phyloP scores from a whole-genome alignment of 345 rosid species.

The Anacardium occidentale region DNA sequence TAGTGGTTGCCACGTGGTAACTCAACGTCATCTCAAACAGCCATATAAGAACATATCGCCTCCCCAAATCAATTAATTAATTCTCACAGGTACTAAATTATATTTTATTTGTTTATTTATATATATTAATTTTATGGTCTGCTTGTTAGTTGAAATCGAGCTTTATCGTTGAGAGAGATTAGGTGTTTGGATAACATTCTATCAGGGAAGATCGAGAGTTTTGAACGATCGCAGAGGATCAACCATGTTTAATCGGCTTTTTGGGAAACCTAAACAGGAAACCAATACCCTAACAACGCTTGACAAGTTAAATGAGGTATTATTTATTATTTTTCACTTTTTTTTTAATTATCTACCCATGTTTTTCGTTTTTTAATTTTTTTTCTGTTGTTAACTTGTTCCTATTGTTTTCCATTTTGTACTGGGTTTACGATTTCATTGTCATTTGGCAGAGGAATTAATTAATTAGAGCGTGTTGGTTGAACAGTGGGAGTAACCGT shows the following conservation, averaged over 20 bases:
- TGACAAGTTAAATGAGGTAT: conserved; percentile 73
- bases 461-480: too few species aligned
- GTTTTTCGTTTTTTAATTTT: too few species aligned
- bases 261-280: conserved; percentile 90
- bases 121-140: too few species aligned
- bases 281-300: conserved; percentile 68
- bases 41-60: too few species aligned
- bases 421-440: neutral
- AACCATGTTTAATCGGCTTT: conserved; percentile 77
- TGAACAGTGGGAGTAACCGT: too few species aligned
- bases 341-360: neutral
- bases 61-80: too few species aligned
- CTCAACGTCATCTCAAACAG: too few species aligned
- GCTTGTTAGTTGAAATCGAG: too few species aligned
- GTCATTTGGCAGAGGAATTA: neutral
- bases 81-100: too few species aligned
- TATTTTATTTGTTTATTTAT: too few species aligned
- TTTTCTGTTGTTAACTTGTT: neutral
- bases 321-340: neutral
- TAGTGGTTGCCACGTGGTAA: too few species aligned
- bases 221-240: conserved; percentile 19
- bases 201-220: conserved; percentile 34
- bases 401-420: neutral
- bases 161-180: too few species aligned
- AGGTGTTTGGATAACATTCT: neutral